Conservation (phyloP, 2,329 filamentous ascomycete species). For the Aureobasidium sp. region DNA sequence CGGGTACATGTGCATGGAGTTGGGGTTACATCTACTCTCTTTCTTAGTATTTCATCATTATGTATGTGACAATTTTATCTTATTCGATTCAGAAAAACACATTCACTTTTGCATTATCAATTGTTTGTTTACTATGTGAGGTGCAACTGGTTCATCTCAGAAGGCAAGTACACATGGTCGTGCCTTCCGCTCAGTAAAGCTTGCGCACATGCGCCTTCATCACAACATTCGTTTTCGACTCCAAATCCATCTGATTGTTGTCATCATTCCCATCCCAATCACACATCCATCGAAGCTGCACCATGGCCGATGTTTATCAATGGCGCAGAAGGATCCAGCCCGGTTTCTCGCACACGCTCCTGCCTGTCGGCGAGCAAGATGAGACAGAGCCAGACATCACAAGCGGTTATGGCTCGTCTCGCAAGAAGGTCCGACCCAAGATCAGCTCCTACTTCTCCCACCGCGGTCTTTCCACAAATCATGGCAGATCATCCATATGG, state of each 20-base stretch:
- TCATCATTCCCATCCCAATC: neutral
- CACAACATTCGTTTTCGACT: neutral
- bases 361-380: constrained; percentile 19
- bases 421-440: constrained; percentile 31
- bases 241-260: neutral
- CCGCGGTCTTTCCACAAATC: constrained; percentile 19
- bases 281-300: neutral
- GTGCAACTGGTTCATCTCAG: neutral
- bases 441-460: constrained; percentile 33
- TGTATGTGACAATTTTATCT: neutral
- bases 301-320: constrained; percentile 29
- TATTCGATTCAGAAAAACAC: neutral
- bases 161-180: neutral
- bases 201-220: neutral
- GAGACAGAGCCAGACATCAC: constrained; percentile 23
- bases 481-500: constrained; percentile 14
- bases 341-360: constrained; percentile 23
- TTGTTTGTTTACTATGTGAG: neutral
- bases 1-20: constrained; percentile 57
- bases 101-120: neutral
- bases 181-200: neutral
- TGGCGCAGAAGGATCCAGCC: constrained; percentile 30
- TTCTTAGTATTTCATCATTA: neutral
- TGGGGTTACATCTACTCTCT: constrained; percentile 43
- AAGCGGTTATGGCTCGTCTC: constrained; percentile 25